A percentile compares a stretch with the other conserved stretches of the same genome.
Evolutionary conservation across 2,329 filamentous ascomycete species (phyloP).

Genomic region (Fusarium hainanense): DNA sequence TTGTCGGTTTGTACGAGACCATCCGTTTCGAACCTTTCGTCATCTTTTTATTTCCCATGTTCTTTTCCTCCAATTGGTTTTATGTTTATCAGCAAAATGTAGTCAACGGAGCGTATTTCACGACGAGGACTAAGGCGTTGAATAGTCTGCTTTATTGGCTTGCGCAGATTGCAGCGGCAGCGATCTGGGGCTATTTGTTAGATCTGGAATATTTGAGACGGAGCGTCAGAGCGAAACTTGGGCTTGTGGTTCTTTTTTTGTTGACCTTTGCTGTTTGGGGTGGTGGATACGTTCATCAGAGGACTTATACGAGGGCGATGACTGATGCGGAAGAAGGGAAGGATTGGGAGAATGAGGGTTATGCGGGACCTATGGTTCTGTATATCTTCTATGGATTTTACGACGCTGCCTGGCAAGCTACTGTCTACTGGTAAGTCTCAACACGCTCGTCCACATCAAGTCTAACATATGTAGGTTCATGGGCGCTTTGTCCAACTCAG

Average conservation of each 20-base stretch:
- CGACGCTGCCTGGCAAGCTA: slow-evolving; percentile 90
- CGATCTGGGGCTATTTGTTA: slow-evolving; percentile 76
- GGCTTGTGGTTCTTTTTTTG: slow-evolving; percentile 70
- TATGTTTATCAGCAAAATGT: slow-evolving; percentile 82
- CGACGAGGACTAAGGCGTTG: slow-evolving; percentile 76
- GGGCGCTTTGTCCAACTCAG: slow-evolving; percentile 91
- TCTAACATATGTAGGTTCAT: slow-evolving; percentile 73
- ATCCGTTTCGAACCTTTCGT: slow-evolving; percentile 75
- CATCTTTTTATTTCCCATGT: slow-evolving; percentile 81
- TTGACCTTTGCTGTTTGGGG: slow-evolving; percentile 85
- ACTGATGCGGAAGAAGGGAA: neutral
- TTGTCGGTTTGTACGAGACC: slow-evolving; percentile 79
- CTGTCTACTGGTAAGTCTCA: slow-evolving; percentile 85
- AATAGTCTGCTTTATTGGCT: slow-evolving; percentile 78
- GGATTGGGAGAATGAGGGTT: slow-evolving; percentile 75
- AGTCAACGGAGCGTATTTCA: slow-evolving; percentile 77
- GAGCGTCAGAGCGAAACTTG: slow-evolving; percentile 72
- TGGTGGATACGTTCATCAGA: slow-evolving; percentile 82
- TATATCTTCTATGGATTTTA: slow-evolving; percentile 93
- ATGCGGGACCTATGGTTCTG: slow-evolving; percentile 83
- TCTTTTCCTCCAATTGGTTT: slow-evolving; percentile 85
- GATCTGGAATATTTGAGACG: slow-evolving; percentile 71
- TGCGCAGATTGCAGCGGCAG: slow-evolving; percentile 78
- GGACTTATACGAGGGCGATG: slow-evolving; percentile 30
- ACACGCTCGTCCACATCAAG: slow-evolving; percentile 37